Percentiles rank a stretch among this genome's conserved stretches.
phyloP scores from a whole-genome alignment of 73 alveolate genomes.

The Blepharisma stoltei region DNA sequence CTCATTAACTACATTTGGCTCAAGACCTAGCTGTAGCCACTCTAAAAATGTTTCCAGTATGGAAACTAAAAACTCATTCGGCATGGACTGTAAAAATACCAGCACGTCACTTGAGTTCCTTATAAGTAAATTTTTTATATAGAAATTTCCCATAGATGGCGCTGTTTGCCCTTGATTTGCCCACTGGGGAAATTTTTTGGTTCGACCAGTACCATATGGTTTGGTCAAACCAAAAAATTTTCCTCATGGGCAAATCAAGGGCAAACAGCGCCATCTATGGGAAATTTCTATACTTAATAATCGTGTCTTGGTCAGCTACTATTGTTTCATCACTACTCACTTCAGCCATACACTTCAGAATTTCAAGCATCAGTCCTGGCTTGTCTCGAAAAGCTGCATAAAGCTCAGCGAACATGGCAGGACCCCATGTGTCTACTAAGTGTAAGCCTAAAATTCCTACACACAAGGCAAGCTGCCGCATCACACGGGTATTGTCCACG shows the following conservation, averaged over 20 bases:
- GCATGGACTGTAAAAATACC: neutral
- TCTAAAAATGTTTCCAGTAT: slow-evolving; percentile 5
- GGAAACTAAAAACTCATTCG: neutral
- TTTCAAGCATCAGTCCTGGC: neutral
- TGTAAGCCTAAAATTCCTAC: slow-evolving; percentile 13
- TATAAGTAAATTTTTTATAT: neutral
- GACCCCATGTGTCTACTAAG: neutral
- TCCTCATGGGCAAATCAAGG: too few species aligned
- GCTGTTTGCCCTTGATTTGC: too few species aligned
- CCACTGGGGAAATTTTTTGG: too few species aligned
- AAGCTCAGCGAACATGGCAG: neutral
- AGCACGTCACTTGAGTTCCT: neutral
- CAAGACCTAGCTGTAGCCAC: slow-evolving; percentile 18
- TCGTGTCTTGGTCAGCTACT: slow-evolving; percentile 2
- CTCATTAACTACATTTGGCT: neutral
- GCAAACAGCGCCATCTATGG: too few species aligned
- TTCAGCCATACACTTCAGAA: neutral
- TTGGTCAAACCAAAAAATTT: too few species aligned
- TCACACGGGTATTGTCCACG: neutral
- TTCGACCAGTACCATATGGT: too few species aligned
- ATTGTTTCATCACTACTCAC: neutral
- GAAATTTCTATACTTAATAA: neutral
- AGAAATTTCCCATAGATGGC: too few species aligned
- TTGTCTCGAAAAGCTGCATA: neutral
- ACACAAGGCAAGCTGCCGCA: slow-evolving; percentile 18